Evolutionary conservation across 2,329 filamentous ascomycete genomes (phyloP).

Genomic region (Rhexocercosporidium sp.): DNA sequence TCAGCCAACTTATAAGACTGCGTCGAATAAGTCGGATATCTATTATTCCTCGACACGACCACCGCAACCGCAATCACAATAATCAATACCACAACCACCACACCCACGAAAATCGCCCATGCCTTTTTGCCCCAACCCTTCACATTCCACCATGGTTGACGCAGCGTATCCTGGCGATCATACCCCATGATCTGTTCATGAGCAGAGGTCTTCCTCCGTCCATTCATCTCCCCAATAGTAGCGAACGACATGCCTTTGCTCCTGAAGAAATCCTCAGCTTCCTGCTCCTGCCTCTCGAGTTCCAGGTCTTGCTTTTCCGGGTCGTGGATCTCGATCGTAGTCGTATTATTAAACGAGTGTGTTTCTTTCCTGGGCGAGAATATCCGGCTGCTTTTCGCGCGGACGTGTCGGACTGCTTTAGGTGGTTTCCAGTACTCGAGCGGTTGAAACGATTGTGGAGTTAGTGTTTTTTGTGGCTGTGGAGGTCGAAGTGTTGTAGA

Average conservation of each 20-base stretch:
- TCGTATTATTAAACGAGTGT: conserved; percentile 19
- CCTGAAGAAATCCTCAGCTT: conserved; percentile 12
- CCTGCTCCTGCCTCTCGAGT: conserved; percentile 13
- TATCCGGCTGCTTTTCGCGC: conserved; percentile 26
- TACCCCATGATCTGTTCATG: conserved; percentile 16
- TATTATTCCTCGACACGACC: conserved; percentile 44
- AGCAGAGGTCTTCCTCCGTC: conserved; percentile 14
- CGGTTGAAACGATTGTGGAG: conserved; percentile 27
- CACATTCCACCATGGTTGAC: conserved; percentile 51
- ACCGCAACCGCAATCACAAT: conserved; percentile 53
- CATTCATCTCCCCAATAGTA: conserved; percentile 23
- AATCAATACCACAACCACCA: conserved; percentile 50
- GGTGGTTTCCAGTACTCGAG: conserved; percentile 38
- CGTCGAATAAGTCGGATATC: conserved; percentile 50
- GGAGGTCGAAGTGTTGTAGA: not conserved
- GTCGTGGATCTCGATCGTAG: conserved; percentile 5
- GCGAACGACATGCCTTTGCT: conserved; percentile 25
- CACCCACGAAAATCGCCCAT: conserved; percentile 51
- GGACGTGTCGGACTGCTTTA: conserved; percentile 32
- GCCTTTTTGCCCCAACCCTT: conserved; percentile 58
- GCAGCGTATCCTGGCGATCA: conserved; percentile 26
- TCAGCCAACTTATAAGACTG: conserved; percentile 49
- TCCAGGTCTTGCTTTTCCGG: conserved; percentile 13
- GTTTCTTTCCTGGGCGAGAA: conserved; percentile 16
- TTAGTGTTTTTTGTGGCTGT: conserved; percentile 14